Conservation (phyloP, 345 rosid genomes). For the Eucalyptus polybractea region DNA sequence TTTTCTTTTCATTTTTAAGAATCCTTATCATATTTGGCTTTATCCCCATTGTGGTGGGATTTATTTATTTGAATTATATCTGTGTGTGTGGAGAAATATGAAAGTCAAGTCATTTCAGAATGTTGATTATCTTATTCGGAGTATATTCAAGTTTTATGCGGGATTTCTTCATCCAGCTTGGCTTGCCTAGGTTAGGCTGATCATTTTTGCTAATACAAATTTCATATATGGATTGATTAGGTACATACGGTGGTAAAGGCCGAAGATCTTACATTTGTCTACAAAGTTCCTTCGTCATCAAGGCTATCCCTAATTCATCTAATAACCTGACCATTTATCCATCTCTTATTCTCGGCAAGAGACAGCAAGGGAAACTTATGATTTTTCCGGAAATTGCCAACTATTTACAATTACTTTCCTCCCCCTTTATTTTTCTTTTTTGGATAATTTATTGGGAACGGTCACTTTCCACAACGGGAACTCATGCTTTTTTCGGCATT, state of each 20-base stretch:
- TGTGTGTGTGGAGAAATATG: too few relatives aligned
- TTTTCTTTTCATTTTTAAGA: not conserved
- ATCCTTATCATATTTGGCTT: not conserved
- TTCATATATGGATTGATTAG: not conserved
- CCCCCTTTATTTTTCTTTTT: too few relatives aligned
- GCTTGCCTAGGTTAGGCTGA: not conserved
- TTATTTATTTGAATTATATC: not conserved
- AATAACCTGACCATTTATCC: not conserved
- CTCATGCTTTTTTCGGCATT: too few relatives aligned
- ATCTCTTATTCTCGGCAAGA: not conserved
- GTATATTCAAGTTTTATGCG: too few relatives aligned
- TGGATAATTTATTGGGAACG: too few relatives aligned
- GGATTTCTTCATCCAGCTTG: too few relatives aligned
- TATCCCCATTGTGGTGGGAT: not conserved
- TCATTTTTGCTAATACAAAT: not conserved
- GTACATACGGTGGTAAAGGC: not conserved
- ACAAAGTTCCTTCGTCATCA: not conserved
- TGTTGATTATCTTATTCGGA: too few relatives aligned
- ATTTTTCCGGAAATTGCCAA: rapidly evolving
- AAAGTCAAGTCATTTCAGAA: not conserved
- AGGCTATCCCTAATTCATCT: not conserved
- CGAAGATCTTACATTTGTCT: not conserved
- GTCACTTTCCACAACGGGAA: too few relatives aligned
- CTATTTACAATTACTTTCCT: too few relatives aligned
- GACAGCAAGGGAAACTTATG: too few relatives aligned